A percentile compares a stretch with the other conserved stretches of the same genome.
Conservation (phyloP, 169 alveolate genomes). For the Plasmodium vivax region DNA sequence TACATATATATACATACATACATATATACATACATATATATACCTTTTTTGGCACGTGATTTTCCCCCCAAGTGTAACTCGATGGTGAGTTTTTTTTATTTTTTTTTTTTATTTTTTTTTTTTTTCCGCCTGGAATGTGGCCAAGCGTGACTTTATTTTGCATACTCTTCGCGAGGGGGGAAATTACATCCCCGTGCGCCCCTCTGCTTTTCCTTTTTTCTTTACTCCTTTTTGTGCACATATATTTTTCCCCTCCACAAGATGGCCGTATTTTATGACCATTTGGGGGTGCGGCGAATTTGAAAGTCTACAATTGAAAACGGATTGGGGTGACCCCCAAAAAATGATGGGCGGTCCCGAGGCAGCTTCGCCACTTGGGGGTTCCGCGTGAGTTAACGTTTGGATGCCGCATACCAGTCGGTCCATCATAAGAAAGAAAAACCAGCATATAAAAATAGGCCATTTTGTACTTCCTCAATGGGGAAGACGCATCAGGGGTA, state of each 20-base stretch:
- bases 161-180: background rate
- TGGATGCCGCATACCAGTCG: background rate
- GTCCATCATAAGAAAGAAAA: background rate
- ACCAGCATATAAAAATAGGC: background rate
- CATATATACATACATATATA: background rate
- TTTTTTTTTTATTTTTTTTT: background rate
- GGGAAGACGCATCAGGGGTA: background rate
- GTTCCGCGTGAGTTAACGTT: background rate
- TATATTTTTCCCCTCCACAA: background rate
- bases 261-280: background rate
- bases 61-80: background rate
- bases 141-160: background rate
- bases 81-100: background rate
- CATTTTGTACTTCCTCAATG: background rate
- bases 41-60: background rate
- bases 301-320: background rate
- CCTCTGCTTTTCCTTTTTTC: background rate
- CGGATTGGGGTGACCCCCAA: background rate
- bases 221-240: background rate
- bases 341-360: background rate
- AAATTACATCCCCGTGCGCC: background rate
- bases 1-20: too few relatives aligned
- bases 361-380: background rate
- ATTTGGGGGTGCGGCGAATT: background rate
- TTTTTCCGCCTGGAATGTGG: background rate